A percentile compares a stretch with the other conserved stretches of the same genome.
These are phyloP conservation scores for Saturnispora kantuleensis DNA, from an alignment of 805 yeast genomes.

Conservation along the genomic window DNA sequence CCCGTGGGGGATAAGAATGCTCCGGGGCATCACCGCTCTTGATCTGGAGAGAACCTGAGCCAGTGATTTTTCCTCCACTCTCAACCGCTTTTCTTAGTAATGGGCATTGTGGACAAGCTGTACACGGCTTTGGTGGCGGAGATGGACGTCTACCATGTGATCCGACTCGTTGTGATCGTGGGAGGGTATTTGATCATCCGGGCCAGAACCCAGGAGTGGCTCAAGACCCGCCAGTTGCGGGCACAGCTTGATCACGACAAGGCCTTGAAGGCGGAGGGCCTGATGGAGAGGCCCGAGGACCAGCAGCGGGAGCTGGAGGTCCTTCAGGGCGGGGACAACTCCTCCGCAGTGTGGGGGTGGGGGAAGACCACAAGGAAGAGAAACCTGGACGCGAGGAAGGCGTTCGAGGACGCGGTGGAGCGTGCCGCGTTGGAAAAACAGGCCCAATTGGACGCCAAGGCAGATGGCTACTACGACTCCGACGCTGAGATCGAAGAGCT, in stretches of 20 bases:
- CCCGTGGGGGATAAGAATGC: too few species aligned
- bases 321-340: slow-evolving; percentile 3
- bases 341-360: slow-evolving; percentile 58
- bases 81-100: neutral
- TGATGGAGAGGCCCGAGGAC: slow-evolving; percentile 27
- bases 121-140: slow-evolving; percentile 24
- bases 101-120: slow-evolving; percentile 4
- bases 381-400: slow-evolving; percentile 44
- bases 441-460: slow-evolving; percentile 14
- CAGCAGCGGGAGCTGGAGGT: slow-evolving; percentile 18
- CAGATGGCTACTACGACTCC: slow-evolving; percentile 29
- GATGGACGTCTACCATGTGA: slow-evolving; percentile 35
- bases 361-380: slow-evolving; percentile 63
- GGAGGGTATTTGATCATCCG: slow-evolving; percentile 57
- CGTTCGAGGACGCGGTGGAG: slow-evolving; percentile 41
- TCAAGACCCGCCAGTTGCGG: slow-evolving; percentile 44
- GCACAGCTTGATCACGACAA: slow-evolving; percentile 39
- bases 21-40: neutral
- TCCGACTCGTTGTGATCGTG: slow-evolving; percentile 41
- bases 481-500: slow-evolving; percentile 65
- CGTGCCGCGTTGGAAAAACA: slow-evolving; percentile 27
- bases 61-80: too few species aligned
- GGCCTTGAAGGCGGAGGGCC: slow-evolving; percentile 29
- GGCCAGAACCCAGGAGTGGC: slow-evolving; percentile 44
- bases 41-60: neutral